Evolutionary conservation across 345 rosid species (phyloP).

Genomic region (Eucalyptus sp.): DNA sequence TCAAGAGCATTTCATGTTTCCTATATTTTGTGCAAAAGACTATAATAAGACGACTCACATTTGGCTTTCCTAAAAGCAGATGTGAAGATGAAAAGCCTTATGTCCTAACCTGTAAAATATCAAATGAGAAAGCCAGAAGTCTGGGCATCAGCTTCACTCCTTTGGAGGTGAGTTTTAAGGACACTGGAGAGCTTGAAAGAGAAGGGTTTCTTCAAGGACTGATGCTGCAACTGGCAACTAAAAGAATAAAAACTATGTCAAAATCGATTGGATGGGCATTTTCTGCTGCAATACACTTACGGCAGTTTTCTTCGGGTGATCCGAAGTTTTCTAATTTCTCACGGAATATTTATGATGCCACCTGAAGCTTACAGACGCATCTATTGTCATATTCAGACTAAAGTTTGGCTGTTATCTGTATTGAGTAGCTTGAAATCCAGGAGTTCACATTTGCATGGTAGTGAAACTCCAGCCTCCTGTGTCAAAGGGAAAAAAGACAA

Average conservation of each 20-base stretch:
- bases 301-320: not conserved
- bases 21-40: not conserved
- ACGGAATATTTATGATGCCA: not conserved
- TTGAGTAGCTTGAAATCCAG: not conserved
- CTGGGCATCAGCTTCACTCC: constrained; percentile 46
- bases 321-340: not conserved
- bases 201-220: constrained; percentile 16
- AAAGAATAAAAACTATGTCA: not conserved
- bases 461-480: not conserved
- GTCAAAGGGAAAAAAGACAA: not conserved
- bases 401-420: not conserved
- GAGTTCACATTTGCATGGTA: not conserved
- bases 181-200: constrained; percentile 55
- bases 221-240: not conserved
- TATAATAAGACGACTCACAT: not conserved
- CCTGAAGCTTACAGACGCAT: not conserved
- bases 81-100: constrained; percentile 13
- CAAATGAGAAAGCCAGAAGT: constrained; percentile 31
- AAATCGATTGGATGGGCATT: not conserved
- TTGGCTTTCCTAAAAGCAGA: constrained; percentile 5
- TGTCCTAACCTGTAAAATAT: constrained; percentile 18
- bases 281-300: not conserved
- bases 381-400: not conserved
- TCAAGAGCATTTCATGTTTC: not conserved
- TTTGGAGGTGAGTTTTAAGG: constrained; percentile 39